Conservation (phyloP, 2,329 filamentous ascomycete species). For the Kalmusia sp. region DNA sequence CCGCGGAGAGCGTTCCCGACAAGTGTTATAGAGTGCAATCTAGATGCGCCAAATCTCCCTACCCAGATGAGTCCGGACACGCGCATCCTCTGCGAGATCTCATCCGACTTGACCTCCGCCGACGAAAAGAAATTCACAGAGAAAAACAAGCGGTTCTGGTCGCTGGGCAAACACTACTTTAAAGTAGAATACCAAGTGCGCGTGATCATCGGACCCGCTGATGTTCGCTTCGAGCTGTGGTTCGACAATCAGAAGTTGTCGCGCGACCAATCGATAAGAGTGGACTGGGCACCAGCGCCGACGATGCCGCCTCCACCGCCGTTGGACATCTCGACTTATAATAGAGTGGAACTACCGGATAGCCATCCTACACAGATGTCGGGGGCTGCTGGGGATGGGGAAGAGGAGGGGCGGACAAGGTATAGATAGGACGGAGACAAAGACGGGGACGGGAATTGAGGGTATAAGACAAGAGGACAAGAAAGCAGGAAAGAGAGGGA, state of each 20-base stretch:
- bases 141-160: slow-evolving; percentile 48
- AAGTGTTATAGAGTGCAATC: slow-evolving; percentile 34
- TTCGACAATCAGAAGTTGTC: slow-evolving; percentile 44
- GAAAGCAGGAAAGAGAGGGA: too few species aligned
- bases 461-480: too few species aligned
- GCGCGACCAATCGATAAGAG: slow-evolving; percentile 43
- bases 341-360: slow-evolving; percentile 25
- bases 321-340: slow-evolving; percentile 18
- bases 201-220: slow-evolving; percentile 49
- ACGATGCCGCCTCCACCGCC: slow-evolving; percentile 14
- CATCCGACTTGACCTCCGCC: slow-evolving; percentile 37
- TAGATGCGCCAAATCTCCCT: slow-evolving; percentile 33
- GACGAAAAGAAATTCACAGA: slow-evolving; percentile 43
- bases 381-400: neutral
- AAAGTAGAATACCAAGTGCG: slow-evolving; percentile 45
- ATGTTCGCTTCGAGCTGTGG: slow-evolving; percentile 49
- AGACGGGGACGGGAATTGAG: neutral
- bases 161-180: slow-evolving; percentile 39
- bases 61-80: slow-evolving; percentile 39
- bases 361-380: slow-evolving; percentile 18
- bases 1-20: slow-evolving; percentile 41
- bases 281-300: slow-evolving; percentile 39
- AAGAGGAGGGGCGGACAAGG: neutral
- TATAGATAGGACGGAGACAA: slow-evolving; percentile 5
- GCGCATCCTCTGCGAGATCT: slow-evolving; percentile 45